Evolutionary conservation across 2,329 filamentous ascomycete species (phyloP).

Genomic region (Magnaporthiopsis incrustans): DNA sequence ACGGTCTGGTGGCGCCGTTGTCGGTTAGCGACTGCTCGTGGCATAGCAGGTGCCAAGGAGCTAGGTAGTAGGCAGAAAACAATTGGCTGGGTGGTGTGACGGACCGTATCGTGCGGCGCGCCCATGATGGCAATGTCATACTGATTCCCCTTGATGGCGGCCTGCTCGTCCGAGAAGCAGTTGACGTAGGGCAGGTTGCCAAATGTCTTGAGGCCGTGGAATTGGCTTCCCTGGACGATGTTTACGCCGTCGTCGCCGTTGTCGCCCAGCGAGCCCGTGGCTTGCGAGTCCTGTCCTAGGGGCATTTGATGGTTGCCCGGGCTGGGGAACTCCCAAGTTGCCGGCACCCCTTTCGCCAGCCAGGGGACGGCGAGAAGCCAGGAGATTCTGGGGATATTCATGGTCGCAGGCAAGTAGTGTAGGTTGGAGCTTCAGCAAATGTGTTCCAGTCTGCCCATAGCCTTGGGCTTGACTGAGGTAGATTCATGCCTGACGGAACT

Average conservation of each 20-base stretch:
- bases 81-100: background rate
- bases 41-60: background rate
- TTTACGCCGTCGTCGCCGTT: slow-evolving; percentile 25
- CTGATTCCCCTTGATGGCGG: slow-evolving; percentile 19
- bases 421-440: background rate
- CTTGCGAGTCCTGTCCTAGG: background rate
- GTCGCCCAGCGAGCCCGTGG: background rate
- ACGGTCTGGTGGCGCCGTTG: slow-evolving; percentile 7
- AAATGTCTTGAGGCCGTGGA: slow-evolving; percentile 54
- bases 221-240: slow-evolving; percentile 32
- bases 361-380: background rate
- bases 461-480: too few species aligned
- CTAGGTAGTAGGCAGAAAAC: background rate
- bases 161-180: slow-evolving; percentile 47
- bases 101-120: slow-evolving; percentile 40
- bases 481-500: too few species aligned
- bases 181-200: slow-evolving; percentile 53
- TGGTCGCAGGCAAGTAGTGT: background rate
- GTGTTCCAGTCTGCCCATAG: too few species aligned
- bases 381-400: background rate
- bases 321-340: slow-evolving; percentile 8
- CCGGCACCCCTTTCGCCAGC: background rate
- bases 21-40: background rate
- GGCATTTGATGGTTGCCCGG: slow-evolving; percentile 1
- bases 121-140: slow-evolving; percentile 52